These are phyloP conservation scores for Pestalotiopsis sp. DNA, from an alignment of 2,329 filamentous ascomycete species.

Conservation along the genomic window DNA sequence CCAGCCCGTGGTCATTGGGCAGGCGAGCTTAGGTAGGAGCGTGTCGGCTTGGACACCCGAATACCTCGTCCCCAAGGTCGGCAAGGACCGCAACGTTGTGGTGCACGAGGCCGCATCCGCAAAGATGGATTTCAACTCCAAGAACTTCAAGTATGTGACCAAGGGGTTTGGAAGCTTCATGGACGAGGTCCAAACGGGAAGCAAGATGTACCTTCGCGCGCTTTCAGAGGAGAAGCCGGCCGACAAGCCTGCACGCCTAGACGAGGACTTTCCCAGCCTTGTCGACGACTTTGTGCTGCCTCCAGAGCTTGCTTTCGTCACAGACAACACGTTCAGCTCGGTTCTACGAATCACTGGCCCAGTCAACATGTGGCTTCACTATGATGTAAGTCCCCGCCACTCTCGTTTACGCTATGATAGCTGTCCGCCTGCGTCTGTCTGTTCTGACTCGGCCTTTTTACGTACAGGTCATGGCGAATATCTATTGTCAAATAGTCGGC, in stretches of 20 bases:
- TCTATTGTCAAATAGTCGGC: constrained; percentile 79
- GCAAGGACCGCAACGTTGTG: constrained; percentile 65
- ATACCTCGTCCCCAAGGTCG: constrained; percentile 67
- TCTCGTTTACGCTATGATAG: neutral
- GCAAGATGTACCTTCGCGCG: constrained; percentile 75
- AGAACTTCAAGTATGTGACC: constrained; percentile 80
- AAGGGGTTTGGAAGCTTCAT: constrained; percentile 71
- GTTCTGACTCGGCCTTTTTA: constrained; percentile 3
- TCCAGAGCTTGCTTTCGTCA: constrained; percentile 57
- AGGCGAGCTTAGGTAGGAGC: constrained; percentile 69
- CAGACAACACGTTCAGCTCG: constrained; percentile 72
- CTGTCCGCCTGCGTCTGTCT: neutral
- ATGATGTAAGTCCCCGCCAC: constrained; percentile 62
- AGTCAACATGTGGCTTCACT: constrained; percentile 89
- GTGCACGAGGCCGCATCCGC: constrained; percentile 70
- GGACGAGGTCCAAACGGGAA: constrained; percentile 58
- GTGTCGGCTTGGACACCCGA: constrained; percentile 66
- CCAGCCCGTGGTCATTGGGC: constrained; percentile 67
- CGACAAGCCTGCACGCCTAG: constrained; percentile 69
- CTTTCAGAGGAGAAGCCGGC: constrained; percentile 71
- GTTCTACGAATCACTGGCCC: constrained; percentile 78
- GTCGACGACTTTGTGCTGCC: constrained; percentile 73
- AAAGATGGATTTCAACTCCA: constrained; percentile 78
- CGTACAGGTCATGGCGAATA: constrained; percentile 77
- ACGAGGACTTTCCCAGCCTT: constrained; percentile 71